Evolutionary conservation across 768 basidiomycete genomes (phyloP).

Genomic region (Lanmaoa pseudosensibilis): DNA sequence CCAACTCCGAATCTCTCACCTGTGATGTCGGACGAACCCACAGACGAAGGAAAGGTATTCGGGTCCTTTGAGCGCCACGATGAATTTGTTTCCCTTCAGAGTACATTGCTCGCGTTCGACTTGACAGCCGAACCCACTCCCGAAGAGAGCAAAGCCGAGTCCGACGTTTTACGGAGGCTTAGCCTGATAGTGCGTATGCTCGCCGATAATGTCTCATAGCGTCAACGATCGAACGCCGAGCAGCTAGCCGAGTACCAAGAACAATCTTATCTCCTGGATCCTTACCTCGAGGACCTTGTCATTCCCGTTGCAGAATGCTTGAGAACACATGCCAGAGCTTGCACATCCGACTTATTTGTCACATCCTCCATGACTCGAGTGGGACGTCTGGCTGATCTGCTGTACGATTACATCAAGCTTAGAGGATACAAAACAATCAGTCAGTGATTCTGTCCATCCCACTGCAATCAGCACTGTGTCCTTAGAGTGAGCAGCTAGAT

Average conservation of each 20-base stretch:
- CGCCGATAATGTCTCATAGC: slow-evolving; percentile 1
- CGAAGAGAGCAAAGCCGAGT: slow-evolving; percentile 47
- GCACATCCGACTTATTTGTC: slow-evolving; percentile 30
- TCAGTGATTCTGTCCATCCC: slow-evolving; percentile 41
- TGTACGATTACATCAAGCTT: slow-evolving; percentile 84
- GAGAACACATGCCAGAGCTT: slow-evolving; percentile 51
- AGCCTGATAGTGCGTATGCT: slow-evolving; percentile 48
- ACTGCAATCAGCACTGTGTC: slow-evolving; percentile 6
- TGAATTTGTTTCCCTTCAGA: slow-evolving; percentile 58
- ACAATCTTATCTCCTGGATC: slow-evolving; percentile 89
- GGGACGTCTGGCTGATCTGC: slow-evolving; percentile 53
- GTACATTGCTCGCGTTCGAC: slow-evolving; percentile 48
- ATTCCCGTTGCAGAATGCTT: slow-evolving; percentile 68
- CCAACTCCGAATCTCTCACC: background rate
- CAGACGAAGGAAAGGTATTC: slow-evolving; percentile 45
- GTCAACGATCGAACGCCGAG: slow-evolving; percentile 2
- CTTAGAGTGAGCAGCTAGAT: slow-evolving; percentile 62
- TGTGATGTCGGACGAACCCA: slow-evolving; percentile 40
- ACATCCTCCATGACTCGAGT: slow-evolving; percentile 41
- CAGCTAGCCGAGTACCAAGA: slow-evolving; percentile 92
- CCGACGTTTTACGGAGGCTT: slow-evolving; percentile 42
- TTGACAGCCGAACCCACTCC: slow-evolving; percentile 42
- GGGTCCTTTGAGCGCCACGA: slow-evolving; percentile 60
- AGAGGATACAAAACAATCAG: slow-evolving; percentile 91
- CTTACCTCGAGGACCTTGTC: slow-evolving; percentile 78